Evolutionary conservation across 2,329 filamentous ascomycete genomes (phyloP).

Genomic region (Anthostomella pinea): DNA sequence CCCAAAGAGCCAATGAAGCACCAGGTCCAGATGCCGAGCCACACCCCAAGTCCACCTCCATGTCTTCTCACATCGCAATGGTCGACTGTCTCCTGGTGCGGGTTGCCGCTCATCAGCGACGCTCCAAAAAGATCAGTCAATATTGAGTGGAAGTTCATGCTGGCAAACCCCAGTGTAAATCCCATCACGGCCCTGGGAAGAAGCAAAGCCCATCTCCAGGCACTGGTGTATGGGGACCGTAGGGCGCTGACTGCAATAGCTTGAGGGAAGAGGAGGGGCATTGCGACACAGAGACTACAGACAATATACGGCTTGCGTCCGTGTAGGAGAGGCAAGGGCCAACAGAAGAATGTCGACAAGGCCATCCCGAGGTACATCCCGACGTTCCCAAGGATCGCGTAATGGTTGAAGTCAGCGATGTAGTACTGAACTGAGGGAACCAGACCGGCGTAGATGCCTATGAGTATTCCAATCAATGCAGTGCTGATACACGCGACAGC

Average conservation of each 20-base stretch:
- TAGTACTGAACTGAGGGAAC: constrained; percentile 78
- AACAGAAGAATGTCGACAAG: constrained; percentile 66
- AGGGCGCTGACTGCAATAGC: constrained; percentile 60
- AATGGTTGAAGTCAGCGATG: constrained; percentile 66
- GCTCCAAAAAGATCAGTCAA: constrained; percentile 74
- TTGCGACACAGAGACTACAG: constrained; percentile 62
- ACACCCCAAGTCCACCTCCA: constrained; percentile 76
- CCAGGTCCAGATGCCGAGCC: constrained; percentile 77
- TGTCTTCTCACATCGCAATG: constrained; percentile 68
- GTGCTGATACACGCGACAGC: constrained; percentile 70
- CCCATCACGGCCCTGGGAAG: constrained; percentile 65
- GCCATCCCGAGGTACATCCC: constrained; percentile 69
- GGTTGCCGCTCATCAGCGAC: constrained; percentile 68
- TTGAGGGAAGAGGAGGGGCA: constrained; percentile 74
- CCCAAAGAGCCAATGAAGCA: constrained; percentile 71
- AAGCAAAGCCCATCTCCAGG: constrained; percentile 61
- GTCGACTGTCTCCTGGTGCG: constrained; percentile 69
- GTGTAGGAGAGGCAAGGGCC: constrained; percentile 73
- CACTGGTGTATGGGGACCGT: constrained; percentile 52
- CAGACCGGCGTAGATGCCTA: constrained; percentile 75
- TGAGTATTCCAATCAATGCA: constrained; percentile 64
- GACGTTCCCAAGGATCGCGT: constrained; percentile 70
- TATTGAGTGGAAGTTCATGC: constrained; percentile 72
- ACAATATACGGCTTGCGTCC: constrained; percentile 77
- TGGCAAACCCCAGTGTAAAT: constrained; percentile 67